Conservation (phyloP, 352 stramenopile genomes). For the Globisporangium orthogonon region DNA sequence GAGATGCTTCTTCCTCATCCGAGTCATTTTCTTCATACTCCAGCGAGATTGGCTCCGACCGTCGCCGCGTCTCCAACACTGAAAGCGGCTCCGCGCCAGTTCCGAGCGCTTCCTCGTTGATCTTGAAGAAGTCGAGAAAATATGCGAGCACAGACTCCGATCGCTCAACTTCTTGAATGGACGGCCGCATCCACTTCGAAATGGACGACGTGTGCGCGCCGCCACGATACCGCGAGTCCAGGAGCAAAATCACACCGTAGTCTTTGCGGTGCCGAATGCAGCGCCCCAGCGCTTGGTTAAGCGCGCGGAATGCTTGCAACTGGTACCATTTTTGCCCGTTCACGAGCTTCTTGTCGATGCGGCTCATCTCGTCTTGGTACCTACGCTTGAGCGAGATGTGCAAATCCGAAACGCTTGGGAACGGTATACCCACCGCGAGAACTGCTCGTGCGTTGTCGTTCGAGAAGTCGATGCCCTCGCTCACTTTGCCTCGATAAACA, state of each 20-base stretch:
- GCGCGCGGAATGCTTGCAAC: constrained; percentile 94
- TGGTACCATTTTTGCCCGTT: constrained; percentile 93
- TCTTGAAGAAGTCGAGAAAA: constrained; percentile 58
- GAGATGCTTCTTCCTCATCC: background rate
- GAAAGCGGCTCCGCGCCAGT: constrained; percentile 4
- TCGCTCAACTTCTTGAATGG: constrained; percentile 67
- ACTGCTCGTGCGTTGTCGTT: constrained; percentile 96
- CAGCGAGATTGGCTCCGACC: constrained; percentile 20
- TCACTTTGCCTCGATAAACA: constrained; percentile 98
- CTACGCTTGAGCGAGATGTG: constrained; percentile 74
- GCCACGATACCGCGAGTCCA: constrained; percentile 86
- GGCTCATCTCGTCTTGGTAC: constrained; percentile 77
- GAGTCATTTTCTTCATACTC: constrained; percentile 25
- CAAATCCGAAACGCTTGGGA: constrained; percentile 93
- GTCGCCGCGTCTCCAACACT: background rate
- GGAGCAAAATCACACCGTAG: constrained; percentile 96
- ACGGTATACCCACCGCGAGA: constrained; percentile 98
- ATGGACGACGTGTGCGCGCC: constrained; percentile 54
- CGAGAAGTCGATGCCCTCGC: constrained; percentile 98
- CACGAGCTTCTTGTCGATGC: constrained; percentile 53
- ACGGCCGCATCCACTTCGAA: constrained; percentile 78
- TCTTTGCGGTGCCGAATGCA: constrained; percentile 97
- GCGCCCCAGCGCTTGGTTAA: constrained; percentile 98
- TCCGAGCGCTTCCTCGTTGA: constrained; percentile 40
- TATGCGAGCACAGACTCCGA: constrained; percentile 51